phyloP scores from a whole-genome alignment of 306 rosid species.

The Dryas alaskensis region DNA sequence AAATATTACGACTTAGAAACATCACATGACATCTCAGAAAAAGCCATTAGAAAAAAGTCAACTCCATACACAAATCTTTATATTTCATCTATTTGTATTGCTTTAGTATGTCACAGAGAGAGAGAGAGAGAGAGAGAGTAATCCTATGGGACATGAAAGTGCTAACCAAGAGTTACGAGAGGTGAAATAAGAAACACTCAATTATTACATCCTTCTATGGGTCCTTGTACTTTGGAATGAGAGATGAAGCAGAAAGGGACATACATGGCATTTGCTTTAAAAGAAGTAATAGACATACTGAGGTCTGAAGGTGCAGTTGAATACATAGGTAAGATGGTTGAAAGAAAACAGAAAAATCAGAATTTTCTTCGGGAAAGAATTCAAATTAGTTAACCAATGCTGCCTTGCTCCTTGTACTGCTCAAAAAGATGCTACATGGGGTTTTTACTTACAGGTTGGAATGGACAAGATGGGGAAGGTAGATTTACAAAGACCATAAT shows the following conservation, averaged over 20 bases:
- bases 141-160: neutral
- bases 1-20: neutral
- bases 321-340: neutral
- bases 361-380: neutral
- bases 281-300: neutral
- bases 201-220: neutral
- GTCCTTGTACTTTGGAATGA: neutral
- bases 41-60: conserved; percentile 1
- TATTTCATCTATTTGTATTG: neutral
- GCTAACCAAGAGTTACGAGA: neutral
- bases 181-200: neutral
- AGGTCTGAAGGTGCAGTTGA: neutral
- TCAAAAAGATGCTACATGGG: neutral
- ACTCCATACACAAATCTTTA: conserved; percentile 2
- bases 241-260: neutral
- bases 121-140: neutral
- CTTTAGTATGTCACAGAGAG: neutral
- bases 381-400: neutral
- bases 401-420: neutral
- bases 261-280: neutral
- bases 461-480: neutral
- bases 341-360: neutral
- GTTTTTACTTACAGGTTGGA: neutral
- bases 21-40: neutral
- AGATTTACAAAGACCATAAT: neutral